Evolutionary conservation across 164 flowering plant genomes (phyloP).

Genomic region (Stephania cephalantha): DNA sequence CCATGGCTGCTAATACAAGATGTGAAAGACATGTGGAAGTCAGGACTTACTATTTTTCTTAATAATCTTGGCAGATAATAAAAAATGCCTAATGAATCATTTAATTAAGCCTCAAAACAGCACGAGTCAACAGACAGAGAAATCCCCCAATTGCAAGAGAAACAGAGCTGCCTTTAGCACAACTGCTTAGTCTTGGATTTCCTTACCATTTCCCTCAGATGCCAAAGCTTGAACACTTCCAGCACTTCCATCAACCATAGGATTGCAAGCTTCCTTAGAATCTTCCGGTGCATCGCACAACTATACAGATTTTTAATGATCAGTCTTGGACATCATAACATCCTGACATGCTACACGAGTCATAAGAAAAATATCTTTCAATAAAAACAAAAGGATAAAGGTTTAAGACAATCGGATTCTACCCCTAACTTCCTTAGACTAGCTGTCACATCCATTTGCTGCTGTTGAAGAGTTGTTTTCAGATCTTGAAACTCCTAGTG

Average conservation of each 20-base stretch:
- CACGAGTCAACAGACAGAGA: background rate
- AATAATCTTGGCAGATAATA: background rate
- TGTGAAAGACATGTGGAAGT: background rate
- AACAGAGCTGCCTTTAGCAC: background rate
- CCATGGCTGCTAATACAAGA: background rate
- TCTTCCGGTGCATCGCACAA: constrained; percentile 44
- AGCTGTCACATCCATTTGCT: constrained; percentile 77
- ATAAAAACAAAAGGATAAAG: background rate
- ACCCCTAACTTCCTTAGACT: constrained; percentile 48
- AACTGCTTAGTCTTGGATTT: constrained; percentile 13
- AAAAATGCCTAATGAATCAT: background rate
- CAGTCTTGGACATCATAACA: background rate
- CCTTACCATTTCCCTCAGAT: constrained; percentile 24
- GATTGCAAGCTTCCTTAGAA: constrained; percentile 8
- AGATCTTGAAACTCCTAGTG: constrained; percentile 51
- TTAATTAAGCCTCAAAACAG: background rate
- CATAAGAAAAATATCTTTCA: background rate
- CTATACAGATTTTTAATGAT: constrained; percentile 25
- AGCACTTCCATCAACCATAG: constrained; percentile 11
- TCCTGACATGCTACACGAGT: background rate
- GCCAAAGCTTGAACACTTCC: constrained; percentile 22
- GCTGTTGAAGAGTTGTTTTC: constrained; percentile 77
- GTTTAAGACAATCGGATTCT: constrained; percentile 1
- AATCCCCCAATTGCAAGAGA: background rate
- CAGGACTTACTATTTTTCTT: background rate